Evolutionary conservation across 331 rosid genomes (phyloP), one percentile per base, ranked within the genome.

Genomic region (Acacia pycnantha): DNA sequence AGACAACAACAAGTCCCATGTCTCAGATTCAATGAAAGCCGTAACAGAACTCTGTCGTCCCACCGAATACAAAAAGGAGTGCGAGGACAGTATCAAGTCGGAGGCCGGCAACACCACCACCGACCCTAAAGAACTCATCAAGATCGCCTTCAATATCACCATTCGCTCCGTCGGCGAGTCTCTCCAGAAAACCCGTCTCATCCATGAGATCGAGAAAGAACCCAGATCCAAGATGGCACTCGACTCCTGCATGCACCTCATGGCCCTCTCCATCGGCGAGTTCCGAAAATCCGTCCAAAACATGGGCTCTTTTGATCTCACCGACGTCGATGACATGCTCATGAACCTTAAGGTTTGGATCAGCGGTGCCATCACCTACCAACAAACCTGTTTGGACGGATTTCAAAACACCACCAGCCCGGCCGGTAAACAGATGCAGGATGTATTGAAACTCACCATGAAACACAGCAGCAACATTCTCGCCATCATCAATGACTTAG

Each of bases 351-450:
- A 62, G 79, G 86, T 93, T 54, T 94, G 97, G 97, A 81, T 93
- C 0, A 91, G 92, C 18, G 97, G 97, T 27, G 86, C 90, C 46
- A 53, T 91, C 56, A 90, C 98, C 0, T 93, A 94, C 81, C 93
- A 89, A 76, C 91, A 90, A 5, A 93, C 94, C 3, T 93, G 98
- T 56, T 61, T 94, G 84, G 97, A 94, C 46, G 93, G 88, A 1
- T 94, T 94, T 26, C 56, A 86, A n/a, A 86, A 90, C 74, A 79
- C 91, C 0, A 88, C 88, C 0, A 85, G 80, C 1, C 27, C 82
- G 0, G 93, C 94, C 0, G 86, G 91, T 0, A 71, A 54, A 40
- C 86, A 89, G 48, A 95, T 91, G 97, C 85, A 73, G 82, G 29
- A 4, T 1, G 43, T 86, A 0, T 83, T 93, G 82, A 82, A 50